A percentile compares a stretch with the other conserved stretches of the same genome.
Conservation (phyloP, 2,329 filamentous ascomycete species). For the Mycosphaerelloides madeirae region DNA sequence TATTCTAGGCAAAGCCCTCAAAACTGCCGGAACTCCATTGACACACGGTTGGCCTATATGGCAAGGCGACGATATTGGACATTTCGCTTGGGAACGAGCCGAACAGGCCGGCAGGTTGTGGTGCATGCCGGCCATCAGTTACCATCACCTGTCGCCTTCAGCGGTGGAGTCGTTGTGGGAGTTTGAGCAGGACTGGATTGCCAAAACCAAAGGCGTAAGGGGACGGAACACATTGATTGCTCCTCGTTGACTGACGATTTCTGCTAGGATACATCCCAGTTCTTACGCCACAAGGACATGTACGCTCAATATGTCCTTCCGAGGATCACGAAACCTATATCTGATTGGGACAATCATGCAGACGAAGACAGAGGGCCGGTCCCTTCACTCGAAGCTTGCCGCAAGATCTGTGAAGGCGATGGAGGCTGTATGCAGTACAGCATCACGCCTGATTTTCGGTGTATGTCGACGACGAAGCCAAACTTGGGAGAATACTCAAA, state of each 20-base stretch:
- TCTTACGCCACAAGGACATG: slow-evolving; percentile 22
- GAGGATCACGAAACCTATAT: slow-evolving; percentile 11
- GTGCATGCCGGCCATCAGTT: slow-evolving; percentile 24
- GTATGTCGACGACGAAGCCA: slow-evolving; percentile 12
- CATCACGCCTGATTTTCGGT: slow-evolving; percentile 11
- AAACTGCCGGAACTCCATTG: slow-evolving; percentile 19
- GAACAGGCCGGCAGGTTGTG: slow-evolving; percentile 22
- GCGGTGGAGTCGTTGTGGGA: slow-evolving; percentile 21
- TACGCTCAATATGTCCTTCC: slow-evolving; percentile 22
- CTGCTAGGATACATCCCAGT: slow-evolving; percentile 5
- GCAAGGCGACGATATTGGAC: slow-evolving; percentile 22
- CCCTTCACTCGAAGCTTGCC: slow-evolving; percentile 17
- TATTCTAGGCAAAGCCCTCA: slow-evolving; percentile 26
- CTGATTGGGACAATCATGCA: slow-evolving; percentile 25
- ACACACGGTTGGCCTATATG: slow-evolving; percentile 26
- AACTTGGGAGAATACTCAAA: slow-evolving; percentile 17
- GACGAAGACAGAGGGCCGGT: slow-evolving; percentile 14
- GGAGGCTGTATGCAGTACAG: slow-evolving; percentile 21
- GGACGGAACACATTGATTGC: slow-evolving; percentile 11
- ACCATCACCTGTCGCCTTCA: slow-evolving; percentile 22
- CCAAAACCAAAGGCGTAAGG: slow-evolving; percentile 11
- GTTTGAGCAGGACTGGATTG: slow-evolving; percentile 24
- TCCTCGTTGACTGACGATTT: background rate
- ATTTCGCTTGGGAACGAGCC: slow-evolving; percentile 21
- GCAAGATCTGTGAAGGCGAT: slow-evolving; percentile 14